Conservation (phyloP, 257 asterid species). For the Datura wrightii region DNA sequence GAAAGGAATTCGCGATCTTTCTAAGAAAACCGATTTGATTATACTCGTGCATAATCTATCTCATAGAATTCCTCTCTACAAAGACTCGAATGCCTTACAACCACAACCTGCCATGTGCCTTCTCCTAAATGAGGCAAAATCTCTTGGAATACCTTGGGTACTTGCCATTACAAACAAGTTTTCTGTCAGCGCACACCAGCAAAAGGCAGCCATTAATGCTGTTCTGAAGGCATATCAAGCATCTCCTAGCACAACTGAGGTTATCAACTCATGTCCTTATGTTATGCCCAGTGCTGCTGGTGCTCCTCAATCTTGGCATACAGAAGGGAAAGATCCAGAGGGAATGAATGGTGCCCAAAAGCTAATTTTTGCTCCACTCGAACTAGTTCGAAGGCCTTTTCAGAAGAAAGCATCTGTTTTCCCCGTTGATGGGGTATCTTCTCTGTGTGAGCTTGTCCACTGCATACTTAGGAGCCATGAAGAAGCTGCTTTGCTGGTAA, state of each 20-base stretch:
- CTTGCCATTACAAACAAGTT: constrained; percentile 93
- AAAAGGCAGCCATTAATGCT: constrained; percentile 71
- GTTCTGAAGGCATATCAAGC: constrained; percentile 88
- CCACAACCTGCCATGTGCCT: constrained; percentile 75
- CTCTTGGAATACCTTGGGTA: constrained; percentile 93
- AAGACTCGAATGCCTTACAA: constrained; percentile 56
- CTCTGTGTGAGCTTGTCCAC: constrained; percentile 75
- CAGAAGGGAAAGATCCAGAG: constrained; percentile 48
- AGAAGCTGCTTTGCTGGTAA: constrained; percentile 90
- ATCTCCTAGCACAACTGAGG: constrained; percentile 69
- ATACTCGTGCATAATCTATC: constrained; percentile 96
- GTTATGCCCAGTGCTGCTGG: constrained; percentile 74
- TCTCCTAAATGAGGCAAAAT: constrained; percentile 88
- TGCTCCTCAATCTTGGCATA: constrained; percentile 67
- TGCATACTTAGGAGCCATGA: constrained; percentile 68
- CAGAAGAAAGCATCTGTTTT: constrained; percentile 75
- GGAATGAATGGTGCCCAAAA: constrained; percentile 45
- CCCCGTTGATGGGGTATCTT: constrained; percentile 82
- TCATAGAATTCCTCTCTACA: constrained; percentile 81
- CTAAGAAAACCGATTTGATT: constrained; percentile 84
- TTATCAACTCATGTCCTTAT: constrained; percentile 89
- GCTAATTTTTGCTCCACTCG: constrained; percentile 62
- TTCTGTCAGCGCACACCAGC: constrained; percentile 97
- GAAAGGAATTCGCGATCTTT: constrained; percentile 93
- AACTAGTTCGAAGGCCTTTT: constrained; percentile 74